Evolutionary conservation across 345 rosid species (phyloP).

Genomic region (Gossypium anomalum): DNA sequence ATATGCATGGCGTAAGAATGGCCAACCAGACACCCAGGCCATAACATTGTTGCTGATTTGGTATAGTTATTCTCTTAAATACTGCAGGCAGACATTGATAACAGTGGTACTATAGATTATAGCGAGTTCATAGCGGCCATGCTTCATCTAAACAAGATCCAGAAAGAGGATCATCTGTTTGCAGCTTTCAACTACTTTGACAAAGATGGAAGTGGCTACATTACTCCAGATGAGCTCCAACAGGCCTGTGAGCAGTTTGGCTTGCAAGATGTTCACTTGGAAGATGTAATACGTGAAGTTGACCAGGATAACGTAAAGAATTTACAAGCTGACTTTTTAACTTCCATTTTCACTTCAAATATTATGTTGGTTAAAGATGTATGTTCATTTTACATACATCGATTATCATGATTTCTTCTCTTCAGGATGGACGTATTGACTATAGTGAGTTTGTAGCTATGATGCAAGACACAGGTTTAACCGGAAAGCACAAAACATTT

Average conservation of each 20-base stretch:
- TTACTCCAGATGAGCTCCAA: background rate
- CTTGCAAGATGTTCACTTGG: background rate
- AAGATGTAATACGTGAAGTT: background rate
- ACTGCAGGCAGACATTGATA: background rate
- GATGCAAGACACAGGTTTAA: conserved; percentile 1
- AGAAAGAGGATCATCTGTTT: background rate
- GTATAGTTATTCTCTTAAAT: background rate
- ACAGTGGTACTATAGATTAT: conserved; percentile 2
- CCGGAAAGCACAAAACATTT: background rate
- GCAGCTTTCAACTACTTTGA: background rate
- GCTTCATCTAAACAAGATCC: conserved; percentile 3
- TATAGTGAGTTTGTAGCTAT: conserved; percentile 6
- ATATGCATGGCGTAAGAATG: background rate
- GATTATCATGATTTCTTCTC: background rate
- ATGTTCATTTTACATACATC: background rate
- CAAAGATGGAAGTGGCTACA: conserved; percentile 3
- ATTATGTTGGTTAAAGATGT: background rate
- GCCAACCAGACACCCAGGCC: background rate
- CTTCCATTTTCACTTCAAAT: background rate
- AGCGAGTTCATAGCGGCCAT: conserved; percentile 3
- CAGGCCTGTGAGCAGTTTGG: conserved; percentile 5
- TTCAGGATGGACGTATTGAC: background rate
- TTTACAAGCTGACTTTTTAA: background rate
- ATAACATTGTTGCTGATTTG: background rate
- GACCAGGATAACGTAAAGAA: background rate